These are phyloP conservation scores for Didymella lethalis DNA, from an alignment of 2,329 filamentous ascomycete genomes.

Conservation along the genomic window DNA sequence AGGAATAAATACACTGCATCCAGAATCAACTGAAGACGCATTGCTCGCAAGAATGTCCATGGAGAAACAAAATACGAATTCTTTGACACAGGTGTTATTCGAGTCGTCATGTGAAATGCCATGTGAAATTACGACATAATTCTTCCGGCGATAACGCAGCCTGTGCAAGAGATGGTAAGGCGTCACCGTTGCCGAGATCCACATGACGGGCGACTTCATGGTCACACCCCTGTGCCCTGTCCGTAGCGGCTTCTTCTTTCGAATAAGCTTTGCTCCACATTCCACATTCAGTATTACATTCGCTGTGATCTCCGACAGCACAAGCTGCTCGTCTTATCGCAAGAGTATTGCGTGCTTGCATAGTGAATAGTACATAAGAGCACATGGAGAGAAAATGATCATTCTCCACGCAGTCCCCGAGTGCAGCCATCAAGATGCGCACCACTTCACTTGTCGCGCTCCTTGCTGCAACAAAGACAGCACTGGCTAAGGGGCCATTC, in stretches of 20 bases:
- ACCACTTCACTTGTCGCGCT: slow-evolving; percentile 2
- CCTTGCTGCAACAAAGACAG: slow-evolving; percentile 3
- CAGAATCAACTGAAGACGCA: not conserved
- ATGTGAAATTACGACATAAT: slow-evolving; percentile 13
- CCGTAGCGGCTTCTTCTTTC: slow-evolving; percentile 17
- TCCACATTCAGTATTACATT: not conserved
- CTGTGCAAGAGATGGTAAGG: not conserved
- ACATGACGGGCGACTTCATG: not conserved
- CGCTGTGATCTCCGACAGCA: slow-evolving; percentile 3
- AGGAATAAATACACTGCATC: not conserved
- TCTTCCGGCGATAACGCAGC: slow-evolving; percentile 7
- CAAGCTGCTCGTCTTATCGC: slow-evolving; percentile 5
- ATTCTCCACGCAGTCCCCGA: not conserved
- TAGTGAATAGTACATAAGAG: slow-evolving; percentile 1
- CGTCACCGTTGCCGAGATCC: not conserved
- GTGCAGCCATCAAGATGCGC: slow-evolving; percentile 5
- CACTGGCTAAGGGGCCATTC: slow-evolving; percentile 28
- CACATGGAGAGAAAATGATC: not conserved
- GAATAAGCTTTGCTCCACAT: slow-evolving; percentile 21
- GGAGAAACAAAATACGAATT: not conserved
- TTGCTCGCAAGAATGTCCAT: not conserved
- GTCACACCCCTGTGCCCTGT: slow-evolving; percentile 8
- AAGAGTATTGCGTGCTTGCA: slow-evolving; percentile 14
- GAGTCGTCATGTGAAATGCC: not conserved
- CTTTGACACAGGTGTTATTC: not conserved